phyloP scores from a whole-genome alignment of 257 asterid species.

The Nicotiana benthamiana region DNA sequence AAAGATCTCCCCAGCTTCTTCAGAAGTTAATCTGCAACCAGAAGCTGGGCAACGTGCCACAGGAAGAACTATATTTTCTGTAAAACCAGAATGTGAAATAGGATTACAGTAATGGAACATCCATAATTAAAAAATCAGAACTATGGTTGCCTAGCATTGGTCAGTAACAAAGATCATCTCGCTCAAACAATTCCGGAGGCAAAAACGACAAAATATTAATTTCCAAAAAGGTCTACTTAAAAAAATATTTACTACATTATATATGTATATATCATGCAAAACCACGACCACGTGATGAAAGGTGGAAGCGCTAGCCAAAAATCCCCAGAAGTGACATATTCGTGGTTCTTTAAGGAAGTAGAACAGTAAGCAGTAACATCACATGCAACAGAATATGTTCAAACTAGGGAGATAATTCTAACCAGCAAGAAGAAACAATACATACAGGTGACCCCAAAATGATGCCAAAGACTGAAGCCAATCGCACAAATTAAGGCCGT shows the following conservation, averaged over 20 bases:
- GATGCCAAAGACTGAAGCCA: slow-evolving; percentile 99
- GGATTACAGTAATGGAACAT: not conserved
- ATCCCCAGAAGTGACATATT: not conserved
- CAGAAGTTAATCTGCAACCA: slow-evolving; percentile 43
- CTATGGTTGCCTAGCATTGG: not conserved
- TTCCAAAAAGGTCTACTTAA: not conserved
- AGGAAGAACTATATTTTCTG: slow-evolving; percentile 42
- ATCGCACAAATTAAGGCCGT: slow-evolving; percentile 95
- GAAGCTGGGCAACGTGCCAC: slow-evolving; percentile 46
- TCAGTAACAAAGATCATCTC: not conserved
- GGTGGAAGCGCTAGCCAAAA: not conserved
- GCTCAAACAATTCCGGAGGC: not conserved
- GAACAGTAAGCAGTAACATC: slow-evolving; percentile 5
- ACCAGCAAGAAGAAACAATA: slow-evolving; percentile 18
- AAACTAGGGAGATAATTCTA: slow-evolving; percentile 20
- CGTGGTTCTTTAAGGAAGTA: not conserved
- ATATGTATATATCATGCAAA: not conserved
- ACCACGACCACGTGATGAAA: not conserved
- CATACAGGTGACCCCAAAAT: slow-evolving; percentile 99
- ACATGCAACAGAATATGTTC: slow-evolving; percentile 2
- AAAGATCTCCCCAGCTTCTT: slow-evolving; percentile 33
- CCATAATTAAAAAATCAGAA: not conserved
- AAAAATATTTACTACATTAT: not conserved
- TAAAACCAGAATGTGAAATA: slow-evolving; percentile 19
- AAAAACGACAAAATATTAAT: not conserved